Evolutionary conservation across 2,329 filamentous ascomycete species (phyloP), one percentile per base, ranked within the genome.

Genomic region (Ambrosiella xylebori): DNA sequence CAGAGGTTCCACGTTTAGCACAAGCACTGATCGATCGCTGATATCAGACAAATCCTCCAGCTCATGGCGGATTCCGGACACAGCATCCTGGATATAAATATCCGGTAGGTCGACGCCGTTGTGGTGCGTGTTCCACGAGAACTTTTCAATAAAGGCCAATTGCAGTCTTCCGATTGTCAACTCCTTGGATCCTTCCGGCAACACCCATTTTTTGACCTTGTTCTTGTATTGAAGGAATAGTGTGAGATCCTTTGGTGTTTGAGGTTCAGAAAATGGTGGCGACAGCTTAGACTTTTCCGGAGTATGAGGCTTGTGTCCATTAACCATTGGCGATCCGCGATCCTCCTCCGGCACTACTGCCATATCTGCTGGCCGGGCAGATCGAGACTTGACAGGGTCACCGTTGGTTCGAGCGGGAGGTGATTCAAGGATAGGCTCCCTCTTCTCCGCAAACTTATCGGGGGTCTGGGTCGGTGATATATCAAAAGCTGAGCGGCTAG

Each of bases 131-230:
- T 95, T 97, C 90, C 94, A 98, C 0, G 91, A 93, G 67, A 98
- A 98, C 68, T 96, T 98, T 64, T 98, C 93, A 64, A 98, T 98
- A 65, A 98, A 98, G 0, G 93, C 91, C 36, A 98, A 77, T 68
- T 98, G 91, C 59, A 98, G 71, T 27, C 90, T 81, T 1, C 89
- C 89, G 60, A 96, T 84, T 2, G 88, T 91, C 9, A 98, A 76
- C 62, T 91, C 88, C 38, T 84, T 82, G 63, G 84, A 84, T 1
- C 91, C 91, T 67, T 94, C 89, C 0, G 87, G 74, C 39, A 97
- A 78, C 13, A 95, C 82, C 67, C 94, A 94, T 68, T 97, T 97
- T 71, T 96, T 97, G 64, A 97, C 90, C 68, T 93, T 93, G 64
- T 86, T 93, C 68, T 94, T 95, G 73, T 97, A 96, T 70, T 97